Percentiles rank a stretch among this genome's conserved stretches.
These are phyloP conservation scores for Posidonia australis DNA, from an alignment of 106 monocot genomes.

Conservation along the genomic window DNA sequence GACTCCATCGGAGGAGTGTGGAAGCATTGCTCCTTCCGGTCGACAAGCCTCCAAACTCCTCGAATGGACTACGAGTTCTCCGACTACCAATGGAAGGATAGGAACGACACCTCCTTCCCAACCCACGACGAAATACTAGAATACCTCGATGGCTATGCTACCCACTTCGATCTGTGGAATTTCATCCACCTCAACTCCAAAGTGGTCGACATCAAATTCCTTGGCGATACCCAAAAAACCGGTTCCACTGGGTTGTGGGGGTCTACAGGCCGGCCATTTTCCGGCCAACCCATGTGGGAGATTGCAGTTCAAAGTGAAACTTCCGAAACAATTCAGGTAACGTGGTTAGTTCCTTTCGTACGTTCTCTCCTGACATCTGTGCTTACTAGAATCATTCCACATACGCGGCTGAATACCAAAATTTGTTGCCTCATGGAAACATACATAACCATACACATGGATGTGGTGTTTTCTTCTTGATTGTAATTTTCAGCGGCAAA, in stretches of 20 bases:
- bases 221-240: conserved; percentile 13
- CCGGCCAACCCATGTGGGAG: conserved; percentile 58
- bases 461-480: too few species aligned
- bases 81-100: conserved; percentile 62
- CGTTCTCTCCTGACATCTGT: too few species aligned
- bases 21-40: conserved; percentile 71
- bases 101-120: conserved; percentile 51
- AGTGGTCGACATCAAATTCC: conserved; percentile 38
- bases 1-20: conserved; percentile 76
- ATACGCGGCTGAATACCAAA: too few species aligned
- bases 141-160: conserved; percentile 72
- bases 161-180: conserved; percentile 53
- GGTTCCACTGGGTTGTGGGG: conserved; percentile 40
- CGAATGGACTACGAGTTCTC: conserved; percentile 90
- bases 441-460: too few species aligned
- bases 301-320: conserved; percentile 27
- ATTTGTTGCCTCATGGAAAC: too few species aligned
- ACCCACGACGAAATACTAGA: conserved; percentile 60
- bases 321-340: too few species aligned
- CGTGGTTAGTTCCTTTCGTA: too few species aligned
- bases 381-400: too few species aligned
- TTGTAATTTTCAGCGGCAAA: conserved; percentile 74
- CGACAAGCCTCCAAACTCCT: conserved; percentile 74
- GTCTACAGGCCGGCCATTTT: conserved; percentile 24
- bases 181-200: conserved; percentile 35